These are phyloP conservation scores for Lagerstroemia speciosa DNA, from an alignment of 345 rosid genomes.

Conservation along the genomic window DNA sequence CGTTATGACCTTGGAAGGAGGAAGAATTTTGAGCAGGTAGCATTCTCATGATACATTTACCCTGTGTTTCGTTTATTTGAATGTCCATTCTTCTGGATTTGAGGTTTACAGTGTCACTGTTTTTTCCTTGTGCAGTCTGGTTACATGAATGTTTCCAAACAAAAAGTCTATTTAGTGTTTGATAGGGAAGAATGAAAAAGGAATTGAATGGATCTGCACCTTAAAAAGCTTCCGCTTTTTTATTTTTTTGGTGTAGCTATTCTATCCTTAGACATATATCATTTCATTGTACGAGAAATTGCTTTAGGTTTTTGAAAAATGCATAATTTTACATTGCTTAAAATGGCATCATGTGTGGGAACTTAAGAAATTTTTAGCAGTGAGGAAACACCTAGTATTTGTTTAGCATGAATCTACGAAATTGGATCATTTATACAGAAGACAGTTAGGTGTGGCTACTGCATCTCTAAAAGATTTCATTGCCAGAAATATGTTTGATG, in stretches of 20 bases:
- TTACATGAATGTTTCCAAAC: background rate
- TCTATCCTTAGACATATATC: background rate
- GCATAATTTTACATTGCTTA: background rate
- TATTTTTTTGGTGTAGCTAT: background rate
- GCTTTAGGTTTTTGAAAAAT: background rate
- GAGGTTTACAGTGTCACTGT: background rate
- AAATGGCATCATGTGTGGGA: background rate
- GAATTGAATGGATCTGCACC: background rate
- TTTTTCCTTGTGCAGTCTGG: background rate
- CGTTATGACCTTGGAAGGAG: slow-evolving; percentile 86
- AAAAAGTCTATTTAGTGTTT: no score
- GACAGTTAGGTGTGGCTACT: no score
- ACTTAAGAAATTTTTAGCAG: no score
- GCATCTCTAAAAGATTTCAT: no score
- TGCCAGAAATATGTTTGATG: no score
- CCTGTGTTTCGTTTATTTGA: background rate
- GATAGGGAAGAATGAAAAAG: background rate
- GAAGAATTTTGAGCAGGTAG: slow-evolving; percentile 88
- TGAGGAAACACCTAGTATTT: no score
- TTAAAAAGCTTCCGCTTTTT: no score
- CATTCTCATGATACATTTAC: background rate
- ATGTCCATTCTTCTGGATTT: background rate
- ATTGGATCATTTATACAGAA: no score
- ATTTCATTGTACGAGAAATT: no score
- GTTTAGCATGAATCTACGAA: no score